phyloP scores from a whole-genome alignment of 306 rosid genomes.

The Vicia villosa region DNA sequence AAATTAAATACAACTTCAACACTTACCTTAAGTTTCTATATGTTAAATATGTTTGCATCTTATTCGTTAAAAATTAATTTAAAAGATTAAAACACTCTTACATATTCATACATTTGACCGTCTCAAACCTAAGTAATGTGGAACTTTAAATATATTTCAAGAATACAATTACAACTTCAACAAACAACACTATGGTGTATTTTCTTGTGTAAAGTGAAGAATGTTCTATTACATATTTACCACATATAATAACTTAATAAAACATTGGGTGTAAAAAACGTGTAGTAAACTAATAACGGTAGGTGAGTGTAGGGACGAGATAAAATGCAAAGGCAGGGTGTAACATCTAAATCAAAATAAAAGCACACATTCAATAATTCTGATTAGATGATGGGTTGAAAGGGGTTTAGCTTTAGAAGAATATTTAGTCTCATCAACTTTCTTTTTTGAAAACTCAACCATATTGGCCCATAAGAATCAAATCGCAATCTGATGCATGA shows the following conservation, averaged over 20 bases:
- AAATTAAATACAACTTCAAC: too few relatives aligned
- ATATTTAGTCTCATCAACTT: constrained; percentile 5
- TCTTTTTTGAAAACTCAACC: constrained; percentile 40
- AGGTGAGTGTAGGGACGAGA: constrained; percentile 61
- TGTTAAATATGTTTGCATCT: too few relatives aligned
- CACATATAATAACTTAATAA: constrained; percentile 1
- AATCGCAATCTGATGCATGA: constrained; percentile 36
- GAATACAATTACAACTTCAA: too few relatives aligned
- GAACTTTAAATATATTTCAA: too few relatives aligned
- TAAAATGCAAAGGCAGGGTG: constrained; percentile 51
- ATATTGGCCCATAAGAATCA: constrained; percentile 44
- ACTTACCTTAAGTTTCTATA: too few relatives aligned
- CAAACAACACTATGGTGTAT: too few relatives aligned
- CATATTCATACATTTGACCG: too few relatives aligned
- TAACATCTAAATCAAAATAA: constrained; percentile 59
- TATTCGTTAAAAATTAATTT: too few relatives aligned
- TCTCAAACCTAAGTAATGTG: too few relatives aligned
- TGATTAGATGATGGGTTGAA: constrained; percentile 42
- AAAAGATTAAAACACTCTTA: too few relatives aligned
- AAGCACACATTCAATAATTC: constrained; percentile 40
- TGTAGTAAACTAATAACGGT: constrained; percentile 54
- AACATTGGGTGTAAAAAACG: constrained; percentile 9
- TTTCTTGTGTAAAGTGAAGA: constrained; percentile 35
- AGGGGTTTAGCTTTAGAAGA: constrained; percentile 45
- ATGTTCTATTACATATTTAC: constrained; percentile 29